Evolutionary conservation across 352 stramenopile species (phyloP), one percentile per base, ranked within the genome.

Genomic region (Pythium angustatum): DNA sequence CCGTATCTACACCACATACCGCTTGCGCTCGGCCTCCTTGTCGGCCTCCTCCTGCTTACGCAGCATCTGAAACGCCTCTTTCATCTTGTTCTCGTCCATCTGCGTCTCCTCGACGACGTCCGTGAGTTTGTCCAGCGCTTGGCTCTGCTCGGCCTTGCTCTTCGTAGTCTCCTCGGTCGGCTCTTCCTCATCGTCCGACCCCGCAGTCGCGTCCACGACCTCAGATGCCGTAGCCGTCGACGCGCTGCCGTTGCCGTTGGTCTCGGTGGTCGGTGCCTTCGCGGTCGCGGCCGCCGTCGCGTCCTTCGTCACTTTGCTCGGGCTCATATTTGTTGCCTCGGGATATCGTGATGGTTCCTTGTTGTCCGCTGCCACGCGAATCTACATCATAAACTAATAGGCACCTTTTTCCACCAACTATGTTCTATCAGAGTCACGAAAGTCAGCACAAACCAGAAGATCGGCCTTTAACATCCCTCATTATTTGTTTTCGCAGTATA

Each of bases 1-100:
- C 11, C 38, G 38, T n/a, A 14, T 14, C 10, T n/a, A 21, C 30
- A 9, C 17, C 15, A 57, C 50, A 33, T 33, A 85, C 73, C 85
- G 69, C 66, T 88, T 83, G 44, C 79, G 77, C 53, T 90, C 81
- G 7, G 83, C 82, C 50, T 93, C 83, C 64, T 93, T 93, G 62
- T 95, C 83, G 8, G 85, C 84, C 62, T 93, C 87, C 58, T 93
- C 87, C 60, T 93, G 79, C 63, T 92, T 90, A 40, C 69, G 78
- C 63, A 95, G 66, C 50, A 79, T 75, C 62, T 82, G 68, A 62
- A 95, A 92, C 28, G 86, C 83, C 58, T 86, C 57, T 67, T 91
- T 93, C 84, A 94, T 92, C 75, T 91, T 93, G 79, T 93, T 88
- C 49, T 88, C 84, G 77, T 95, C 87, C 80, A 95, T 89, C 54